Conservation (phyloP, 2,329 filamentous ascomycete genomes). For the Drechslerella coelobrocha region DNA sequence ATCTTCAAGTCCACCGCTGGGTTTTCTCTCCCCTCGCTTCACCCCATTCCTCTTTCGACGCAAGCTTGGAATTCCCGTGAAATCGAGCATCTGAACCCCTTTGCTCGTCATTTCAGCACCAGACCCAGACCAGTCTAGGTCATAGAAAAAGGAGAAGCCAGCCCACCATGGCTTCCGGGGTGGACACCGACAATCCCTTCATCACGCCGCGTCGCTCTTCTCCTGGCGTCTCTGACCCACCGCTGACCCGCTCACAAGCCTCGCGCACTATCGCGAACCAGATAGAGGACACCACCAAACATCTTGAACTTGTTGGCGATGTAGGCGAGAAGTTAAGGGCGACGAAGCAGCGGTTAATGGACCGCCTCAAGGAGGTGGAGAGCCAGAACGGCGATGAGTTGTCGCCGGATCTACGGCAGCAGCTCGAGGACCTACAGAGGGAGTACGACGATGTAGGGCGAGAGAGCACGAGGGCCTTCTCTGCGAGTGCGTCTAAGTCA, state of each 20-base stretch:
- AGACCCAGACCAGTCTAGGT: neutral
- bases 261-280: constrained; percentile 90
- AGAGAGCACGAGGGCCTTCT: constrained; percentile 85
- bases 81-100: neutral
- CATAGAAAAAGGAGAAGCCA: neutral
- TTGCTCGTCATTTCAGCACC: neutral
- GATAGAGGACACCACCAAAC: constrained; percentile 86
- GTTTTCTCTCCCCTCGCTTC: neutral
- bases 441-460: constrained; percentile 94
- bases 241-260: constrained; percentile 77
- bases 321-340: constrained; percentile 85
- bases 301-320: constrained; percentile 88
- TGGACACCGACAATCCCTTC: constrained; percentile 53
- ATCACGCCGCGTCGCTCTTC: constrained; percentile 50
- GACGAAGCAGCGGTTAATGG: constrained; percentile 81
- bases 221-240: constrained; percentile 56
- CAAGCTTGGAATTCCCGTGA: neutral
- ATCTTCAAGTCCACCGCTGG: neutral
- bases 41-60: neutral
- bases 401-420: constrained; percentile 79
- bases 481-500: constrained; percentile 79
- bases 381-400: constrained; percentile 76
- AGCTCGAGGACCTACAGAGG: constrained; percentile 84
- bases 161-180: constrained; percentile 30
- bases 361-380: constrained; percentile 84